Conservation (phyloP, 306 rosid species). For the Begonia peltatifolia region DNA sequence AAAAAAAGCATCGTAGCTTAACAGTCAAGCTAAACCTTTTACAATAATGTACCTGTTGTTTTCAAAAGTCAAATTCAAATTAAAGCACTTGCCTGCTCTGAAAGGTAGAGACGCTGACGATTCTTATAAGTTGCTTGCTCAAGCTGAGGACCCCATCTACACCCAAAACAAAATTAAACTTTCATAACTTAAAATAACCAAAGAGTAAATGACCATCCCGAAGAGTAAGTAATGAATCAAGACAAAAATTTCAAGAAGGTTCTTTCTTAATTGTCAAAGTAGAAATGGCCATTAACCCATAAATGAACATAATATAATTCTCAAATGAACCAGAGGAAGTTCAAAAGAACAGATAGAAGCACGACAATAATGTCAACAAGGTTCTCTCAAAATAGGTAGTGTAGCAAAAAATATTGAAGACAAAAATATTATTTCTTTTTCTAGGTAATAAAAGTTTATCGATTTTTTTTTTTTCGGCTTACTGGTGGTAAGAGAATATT, state of each 20-base stretch:
- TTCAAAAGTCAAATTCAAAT: neutral
- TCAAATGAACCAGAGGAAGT: neutral
- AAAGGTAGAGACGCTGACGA: slow-evolving; percentile 78
- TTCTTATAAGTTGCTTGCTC: slow-evolving; percentile 77
- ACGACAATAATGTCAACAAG: neutral
- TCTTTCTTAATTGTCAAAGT: neutral
- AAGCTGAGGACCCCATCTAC: slow-evolving; percentile 83
- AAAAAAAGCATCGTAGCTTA: neutral
- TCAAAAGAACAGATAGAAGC: too few relatives aligned
- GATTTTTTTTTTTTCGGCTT: too few relatives aligned
- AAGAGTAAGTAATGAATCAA: neutral
- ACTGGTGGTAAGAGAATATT: too few relatives aligned
- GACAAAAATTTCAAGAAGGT: neutral
- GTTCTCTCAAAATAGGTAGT: neutral
- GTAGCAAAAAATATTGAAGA: too few relatives aligned
- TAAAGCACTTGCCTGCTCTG: slow-evolving; percentile 49
- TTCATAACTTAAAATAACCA: neutral
- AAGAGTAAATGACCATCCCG: neutral
- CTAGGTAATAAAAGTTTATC: too few relatives aligned
- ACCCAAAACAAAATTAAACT: slow-evolving; percentile 4
- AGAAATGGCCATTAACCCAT: neutral
- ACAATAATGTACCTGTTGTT: too few relatives aligned
- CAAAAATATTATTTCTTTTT: too few relatives aligned
- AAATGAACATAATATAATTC: neutral
- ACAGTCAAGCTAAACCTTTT: neutral